Percentiles rank a stretch among this genome's conserved stretches.
These are phyloP conservation scores for Truncatella angustata DNA, from an alignment of 2,329 filamentous ascomycete genomes.

Conservation along the genomic window DNA sequence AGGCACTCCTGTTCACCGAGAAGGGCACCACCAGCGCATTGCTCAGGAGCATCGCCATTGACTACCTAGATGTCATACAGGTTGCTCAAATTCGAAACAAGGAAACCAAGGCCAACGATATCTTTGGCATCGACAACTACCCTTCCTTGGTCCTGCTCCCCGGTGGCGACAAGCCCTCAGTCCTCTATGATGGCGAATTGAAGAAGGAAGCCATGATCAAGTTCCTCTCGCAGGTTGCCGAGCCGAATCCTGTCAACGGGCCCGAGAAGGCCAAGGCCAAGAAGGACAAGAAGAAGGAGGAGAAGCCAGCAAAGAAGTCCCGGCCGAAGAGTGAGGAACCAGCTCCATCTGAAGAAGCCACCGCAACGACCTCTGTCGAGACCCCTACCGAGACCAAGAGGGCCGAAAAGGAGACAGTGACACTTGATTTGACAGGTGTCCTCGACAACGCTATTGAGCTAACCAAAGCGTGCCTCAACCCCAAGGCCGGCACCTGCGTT, in stretches of 20 bases:
- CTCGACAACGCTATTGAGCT: slow-evolving; percentile 65
- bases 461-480: slow-evolving; percentile 67
- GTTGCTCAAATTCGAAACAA: slow-evolving; percentile 84
- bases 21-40: slow-evolving; percentile 86
- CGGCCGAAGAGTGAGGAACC: slow-evolving; percentile 41
- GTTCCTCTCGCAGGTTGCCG: slow-evolving; percentile 77
- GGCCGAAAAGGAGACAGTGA: slow-evolving; percentile 42
- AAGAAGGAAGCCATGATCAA: slow-evolving; percentile 79
- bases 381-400: slow-evolving; percentile 42
- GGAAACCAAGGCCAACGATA: slow-evolving; percentile 67
- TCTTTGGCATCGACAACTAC: slow-evolving; percentile 74
- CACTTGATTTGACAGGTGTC: slow-evolving; percentile 65
- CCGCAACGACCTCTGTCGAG: slow-evolving; percentile 24
- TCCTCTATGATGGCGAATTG: slow-evolving; percentile 78
- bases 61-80: slow-evolving; percentile 77
- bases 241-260: slow-evolving; percentile 71
- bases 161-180: slow-evolving; percentile 62
- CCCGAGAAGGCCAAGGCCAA: slow-evolving; percentile 24
- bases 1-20: slow-evolving; percentile 89
- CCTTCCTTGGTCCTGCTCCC: slow-evolving; percentile 81
- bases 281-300: slow-evolving; percentile 41
- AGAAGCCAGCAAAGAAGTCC: slow-evolving; percentile 29
- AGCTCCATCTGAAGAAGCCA: slow-evolving; percentile 18
- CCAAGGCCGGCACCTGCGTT: slow-evolving; percentile 79
- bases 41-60: slow-evolving; percentile 81